A percentile compares a stretch with the other conserved stretches of the same genome.
Evolutionary conservation across 345 rosid genomes (phyloP).

Genomic region (Schrenkiella parvula): DNA sequence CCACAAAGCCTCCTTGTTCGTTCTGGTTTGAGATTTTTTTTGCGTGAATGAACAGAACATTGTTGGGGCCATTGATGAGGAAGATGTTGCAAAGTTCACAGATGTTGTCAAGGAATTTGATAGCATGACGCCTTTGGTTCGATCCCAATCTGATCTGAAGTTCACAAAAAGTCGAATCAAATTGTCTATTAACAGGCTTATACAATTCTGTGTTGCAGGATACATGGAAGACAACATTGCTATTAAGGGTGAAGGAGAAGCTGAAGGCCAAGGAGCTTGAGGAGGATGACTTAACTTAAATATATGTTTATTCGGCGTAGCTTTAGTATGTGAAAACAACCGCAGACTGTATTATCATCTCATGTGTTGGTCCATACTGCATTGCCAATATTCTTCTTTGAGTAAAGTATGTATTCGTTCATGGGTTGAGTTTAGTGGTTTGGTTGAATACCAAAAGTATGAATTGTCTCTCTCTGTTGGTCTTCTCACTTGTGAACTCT

Average conservation of each 20-base stretch:
- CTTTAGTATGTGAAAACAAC: too few relatives aligned
- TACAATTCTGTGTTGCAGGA: constrained; percentile 37
- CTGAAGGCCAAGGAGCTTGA: too few relatives aligned
- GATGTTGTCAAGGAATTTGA: constrained; percentile 79
- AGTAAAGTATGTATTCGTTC: neutral
- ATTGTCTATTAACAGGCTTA: neutral
- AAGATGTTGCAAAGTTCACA: constrained; percentile 69
- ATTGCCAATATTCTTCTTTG: neutral
- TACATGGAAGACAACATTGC: constrained; percentile 79
- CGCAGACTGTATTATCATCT: too few relatives aligned
- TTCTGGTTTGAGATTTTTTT: neutral
- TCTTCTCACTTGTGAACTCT: neutral
- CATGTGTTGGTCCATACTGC: neutral
- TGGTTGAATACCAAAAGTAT: neutral
- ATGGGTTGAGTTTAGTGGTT: neutral
- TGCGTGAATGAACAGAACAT: constrained; percentile 36
- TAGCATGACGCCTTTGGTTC: constrained; percentile 85
- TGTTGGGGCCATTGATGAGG: constrained; percentile 72
- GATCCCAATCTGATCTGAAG: neutral
- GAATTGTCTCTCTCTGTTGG: neutral
- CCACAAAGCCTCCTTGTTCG: neutral
- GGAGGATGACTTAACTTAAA: too few relatives aligned
- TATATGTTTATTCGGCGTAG: too few relatives aligned
- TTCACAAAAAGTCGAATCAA: neutral
- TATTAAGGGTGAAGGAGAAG: constrained; percentile 81